phyloP scores from a whole-genome alignment of 129 eudicot genomes.

The Saussurea involucrata region DNA sequence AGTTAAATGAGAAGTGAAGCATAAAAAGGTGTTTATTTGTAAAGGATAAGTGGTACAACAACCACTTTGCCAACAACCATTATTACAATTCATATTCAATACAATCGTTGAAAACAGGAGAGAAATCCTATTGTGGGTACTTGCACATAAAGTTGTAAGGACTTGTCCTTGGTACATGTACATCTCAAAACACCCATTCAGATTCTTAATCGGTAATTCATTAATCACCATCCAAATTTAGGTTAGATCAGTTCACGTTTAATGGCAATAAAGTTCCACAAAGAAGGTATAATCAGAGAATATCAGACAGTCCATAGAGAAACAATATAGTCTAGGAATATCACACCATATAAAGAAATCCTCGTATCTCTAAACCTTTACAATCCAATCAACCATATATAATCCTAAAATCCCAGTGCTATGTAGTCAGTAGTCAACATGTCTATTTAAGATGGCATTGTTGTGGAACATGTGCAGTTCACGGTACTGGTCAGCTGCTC shows the following conservation, averaged over 20 bases:
- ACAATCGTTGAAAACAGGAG: too few species aligned
- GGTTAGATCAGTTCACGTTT: too few species aligned
- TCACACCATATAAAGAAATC: neutral
- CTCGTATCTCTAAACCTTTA: neutral
- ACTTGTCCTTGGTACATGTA: neutral
- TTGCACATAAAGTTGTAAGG: neutral
- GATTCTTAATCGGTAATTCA: too few species aligned
- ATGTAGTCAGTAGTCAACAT: too few species aligned
- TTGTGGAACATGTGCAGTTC: neutral
- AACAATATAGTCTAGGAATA: neutral
- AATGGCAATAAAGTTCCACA: neutral
- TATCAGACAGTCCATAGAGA: neutral
- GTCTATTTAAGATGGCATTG: too few species aligned
- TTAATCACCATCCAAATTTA: too few species aligned
- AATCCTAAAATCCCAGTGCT: too few species aligned
- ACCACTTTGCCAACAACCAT: slow-evolving; percentile 4
- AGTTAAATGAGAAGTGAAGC: neutral
- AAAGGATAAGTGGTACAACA: neutral
- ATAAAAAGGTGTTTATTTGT: neutral
- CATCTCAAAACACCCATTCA: too few species aligned
- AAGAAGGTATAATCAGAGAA: neutral
- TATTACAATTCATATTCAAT: neutral
- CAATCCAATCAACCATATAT: neutral
- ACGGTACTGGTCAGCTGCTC: neutral
- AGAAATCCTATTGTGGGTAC: too few species aligned